A percentile compares a stretch with the other conserved stretches of the same genome.
Evolutionary conservation across 1,284 basidiomycete species (phyloP).

Genomic region (Melampsora larici-populina): DNA sequence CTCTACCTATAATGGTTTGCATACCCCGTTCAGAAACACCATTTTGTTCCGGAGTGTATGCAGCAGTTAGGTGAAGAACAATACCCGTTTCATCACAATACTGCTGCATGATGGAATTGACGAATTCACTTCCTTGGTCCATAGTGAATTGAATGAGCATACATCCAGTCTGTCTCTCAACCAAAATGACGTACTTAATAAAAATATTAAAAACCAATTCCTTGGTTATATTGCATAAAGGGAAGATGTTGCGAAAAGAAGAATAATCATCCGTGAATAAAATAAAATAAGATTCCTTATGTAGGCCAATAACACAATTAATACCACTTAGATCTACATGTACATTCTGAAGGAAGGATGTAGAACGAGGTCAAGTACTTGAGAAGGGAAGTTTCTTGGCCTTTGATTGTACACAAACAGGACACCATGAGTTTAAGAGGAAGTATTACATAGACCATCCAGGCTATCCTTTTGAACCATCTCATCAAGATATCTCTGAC

Average conservation of each 20-base stretch:
- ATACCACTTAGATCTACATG: too few relatives aligned
- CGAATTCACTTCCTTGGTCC: slow-evolving; percentile 10
- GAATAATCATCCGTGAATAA: too few relatives aligned
- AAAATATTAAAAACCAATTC: neutral
- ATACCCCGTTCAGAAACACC: too few relatives aligned
- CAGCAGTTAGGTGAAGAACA: neutral
- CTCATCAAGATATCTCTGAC: neutral
- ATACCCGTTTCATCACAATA: neutral
- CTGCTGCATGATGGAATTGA: neutral
- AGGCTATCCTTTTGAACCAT: neutral
- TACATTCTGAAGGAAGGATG: too few relatives aligned
- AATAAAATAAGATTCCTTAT: too few relatives aligned
- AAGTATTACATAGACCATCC: neutral
- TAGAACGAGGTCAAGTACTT: too few relatives aligned
- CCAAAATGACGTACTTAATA: neutral
- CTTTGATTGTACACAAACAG: neutral
- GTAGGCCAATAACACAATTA: too few relatives aligned
- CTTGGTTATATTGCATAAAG: neutral
- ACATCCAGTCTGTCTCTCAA: neutral
- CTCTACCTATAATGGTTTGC: neutral
- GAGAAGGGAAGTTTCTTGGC: too few relatives aligned
- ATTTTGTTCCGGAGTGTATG: too few relatives aligned
- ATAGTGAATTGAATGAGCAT: neutral
- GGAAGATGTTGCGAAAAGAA: too few relatives aligned
- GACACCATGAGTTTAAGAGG: neutral